phyloP scores from a whole-genome alignment of 371 early-diverging fungal genomes.

The Phascolomyces articulosus region DNA sequence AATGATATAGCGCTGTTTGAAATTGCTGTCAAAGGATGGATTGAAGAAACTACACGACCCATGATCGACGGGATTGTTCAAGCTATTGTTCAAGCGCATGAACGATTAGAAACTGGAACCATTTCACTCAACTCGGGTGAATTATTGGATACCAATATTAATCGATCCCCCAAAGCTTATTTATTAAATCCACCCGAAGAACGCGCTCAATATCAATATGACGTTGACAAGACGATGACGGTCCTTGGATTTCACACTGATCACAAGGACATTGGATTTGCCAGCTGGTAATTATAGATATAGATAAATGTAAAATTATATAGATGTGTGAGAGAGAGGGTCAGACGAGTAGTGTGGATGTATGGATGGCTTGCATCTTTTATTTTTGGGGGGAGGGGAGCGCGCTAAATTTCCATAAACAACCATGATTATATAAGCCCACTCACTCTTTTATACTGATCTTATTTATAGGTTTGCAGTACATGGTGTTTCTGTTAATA shows the following conservation, averaged over 20 bases:
- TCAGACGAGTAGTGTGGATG: no score
- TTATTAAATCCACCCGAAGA: slow-evolving; percentile 58
- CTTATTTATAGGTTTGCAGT: slow-evolving; percentile 62
- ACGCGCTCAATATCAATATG: slow-evolving; percentile 51
- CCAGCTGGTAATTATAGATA: slow-evolving; percentile 43
- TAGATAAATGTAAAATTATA: no score
- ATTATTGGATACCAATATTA: slow-evolving; percentile 56
- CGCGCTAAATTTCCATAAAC: neutral
- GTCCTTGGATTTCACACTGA: slow-evolving; percentile 40
- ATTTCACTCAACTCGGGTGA: slow-evolving; percentile 39
- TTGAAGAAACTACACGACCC: slow-evolving; percentile 54
- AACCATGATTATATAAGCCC: neutral
- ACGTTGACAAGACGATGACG: slow-evolving; percentile 62
- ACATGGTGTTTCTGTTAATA: slow-evolving; percentile 67
- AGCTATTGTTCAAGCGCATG: slow-evolving; percentile 62
- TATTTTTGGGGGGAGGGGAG: no score
- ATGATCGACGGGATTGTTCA: slow-evolving; percentile 61
- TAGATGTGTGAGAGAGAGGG: no score
- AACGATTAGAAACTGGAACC: slow-evolving; percentile 39
- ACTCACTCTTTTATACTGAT: no score
- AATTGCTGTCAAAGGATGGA: slow-evolving; percentile 46
- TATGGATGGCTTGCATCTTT: no score
- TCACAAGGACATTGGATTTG: slow-evolving; percentile 35
- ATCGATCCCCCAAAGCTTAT: slow-evolving; percentile 64
- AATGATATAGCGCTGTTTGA: slow-evolving; percentile 36